Base-by-base conservation (phyloP, 1,139 yeast species). In the Zygosaccharomyces sapae region DNA sequence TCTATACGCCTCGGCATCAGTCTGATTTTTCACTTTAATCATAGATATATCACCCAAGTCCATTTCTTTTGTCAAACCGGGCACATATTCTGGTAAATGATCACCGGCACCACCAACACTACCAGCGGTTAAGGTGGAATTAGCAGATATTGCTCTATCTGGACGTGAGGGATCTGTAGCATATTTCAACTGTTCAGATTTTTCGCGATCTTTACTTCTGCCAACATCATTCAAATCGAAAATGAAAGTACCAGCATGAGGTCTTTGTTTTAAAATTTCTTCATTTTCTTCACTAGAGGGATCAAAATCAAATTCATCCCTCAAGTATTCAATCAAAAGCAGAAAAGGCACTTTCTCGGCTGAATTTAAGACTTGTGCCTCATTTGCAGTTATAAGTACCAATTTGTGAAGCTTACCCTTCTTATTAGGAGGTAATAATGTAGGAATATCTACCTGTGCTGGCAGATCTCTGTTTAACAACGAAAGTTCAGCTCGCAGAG, bases 271-370 rank as follows among this genome's bases (percentile, higher is more conserved):
- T 22, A 77, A 55, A 3, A 82, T 61, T 33, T 68, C 70, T 53
- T 71, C 71, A 59, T 89, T 92, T 18, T 74, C 71, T 7, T 74
- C 76, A 0, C 80, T 72, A 1, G 72, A 68, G 0, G 97, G 96
- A 61, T 89, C 83, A 62, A 90, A 92, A 62, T 89, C 95, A 54
- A 87, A 70, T 47, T 88, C 97, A 58, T 90, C 96, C 47, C 84
- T 76, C 41, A 92, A 69, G 58, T 79, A 90, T 65, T 92, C 98
- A 41, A 92, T 78, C 38, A 89, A 70, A 30, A 92, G 66, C 50
- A 92, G 70, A 61, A 81, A 92, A 4, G 98, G 98, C 3, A 92
- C 98, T 58, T 96, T 80, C 65, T 92, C 97, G 0, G 98, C 98
- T 2, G 97, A 89, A 61, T 92, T 92, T 49, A 92, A 72, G 6